Evolutionary conservation across 495 filamentous ascomycete genomes (phyloP), one percentile per base, ranked within the genome.

Genomic region (Hypoxylon lenormandii): DNA sequence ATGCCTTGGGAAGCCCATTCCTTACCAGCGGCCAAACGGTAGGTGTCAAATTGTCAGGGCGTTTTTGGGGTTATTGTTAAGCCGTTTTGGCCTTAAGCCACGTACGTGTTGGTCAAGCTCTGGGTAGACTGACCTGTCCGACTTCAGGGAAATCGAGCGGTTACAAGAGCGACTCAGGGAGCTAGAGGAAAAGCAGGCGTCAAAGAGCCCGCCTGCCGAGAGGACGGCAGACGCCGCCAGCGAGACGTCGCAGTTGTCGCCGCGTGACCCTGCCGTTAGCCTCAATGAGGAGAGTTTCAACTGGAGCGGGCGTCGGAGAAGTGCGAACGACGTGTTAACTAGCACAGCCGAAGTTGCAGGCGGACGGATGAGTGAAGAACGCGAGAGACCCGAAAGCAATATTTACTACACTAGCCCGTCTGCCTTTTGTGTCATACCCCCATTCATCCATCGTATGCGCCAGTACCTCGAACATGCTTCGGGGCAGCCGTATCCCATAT

Each of bases 1-100:
- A 37, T 48, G n/a, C 42, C 55, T 7, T 47, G 36, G 55, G 36
- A 48, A 37, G 42, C 42, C 6, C 42, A 59, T 19, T 5, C 21
- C 46, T 3, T 48, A 5, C 46, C 21, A n/a, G 46, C 19, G 22
- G 19, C 46, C 3, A 26, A 48, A 28, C 8, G 19, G 46, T 48
- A 26, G 46, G 21, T 21, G 22, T n/a, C 18, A 46, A 8, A 46
- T 46, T 22, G 16, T 46, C 8, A 48, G 7, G 10, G 19, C 22
- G 8, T 48, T 13, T 16, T 13, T 16, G 3, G 15, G 38, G 16
- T 42, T n/a, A 21, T 48, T 48, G 46, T 28, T 8, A n/a, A 28
- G 19, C 8, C 10, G 46, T 15, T 15, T 48, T n/a, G 8, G 22
- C 21, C 4, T 48, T 13, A 21, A 28, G n/a, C n/a, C 15, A 42